Conservation (phyloP, 495 filamentous ascomycete genomes). For the Lepidopterella palustris region DNA sequence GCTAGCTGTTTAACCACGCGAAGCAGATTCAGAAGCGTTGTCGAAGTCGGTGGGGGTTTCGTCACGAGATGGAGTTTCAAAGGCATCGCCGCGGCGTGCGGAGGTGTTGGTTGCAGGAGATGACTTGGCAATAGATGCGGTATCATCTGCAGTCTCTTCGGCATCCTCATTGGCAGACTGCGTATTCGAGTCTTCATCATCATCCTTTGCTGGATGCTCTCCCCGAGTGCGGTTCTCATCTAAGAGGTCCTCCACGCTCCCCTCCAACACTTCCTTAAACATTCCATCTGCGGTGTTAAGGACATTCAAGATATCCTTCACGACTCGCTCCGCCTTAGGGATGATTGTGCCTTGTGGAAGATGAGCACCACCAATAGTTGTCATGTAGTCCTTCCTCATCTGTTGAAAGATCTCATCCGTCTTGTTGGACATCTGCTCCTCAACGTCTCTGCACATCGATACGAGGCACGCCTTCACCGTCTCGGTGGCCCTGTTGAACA, state of each 20-base stretch:
- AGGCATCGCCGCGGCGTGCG: neutral
- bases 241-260: neutral
- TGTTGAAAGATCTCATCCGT: slow-evolving; percentile 39
- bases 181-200: neutral
- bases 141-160: neutral
- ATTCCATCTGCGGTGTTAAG: neutral
- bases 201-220: neutral
- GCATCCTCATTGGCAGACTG: neutral
- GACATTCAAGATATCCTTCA: neutral
- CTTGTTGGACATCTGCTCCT: slow-evolving; percentile 36
- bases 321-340: slow-evolving; percentile 9
- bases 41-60: too few relatives aligned
- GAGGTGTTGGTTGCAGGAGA: neutral
- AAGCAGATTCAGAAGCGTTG: too few relatives aligned
- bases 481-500: slow-evolving; percentile 46
- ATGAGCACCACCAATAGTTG: slow-evolving; percentile 29
- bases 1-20: too few relatives aligned
- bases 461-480: slow-evolving; percentile 39
- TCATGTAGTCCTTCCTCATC: slow-evolving; percentile 42
- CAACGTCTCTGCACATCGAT: slow-evolving; percentile 33
- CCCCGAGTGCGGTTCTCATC: neutral
- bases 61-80: too few relatives aligned
- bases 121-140: neutral
- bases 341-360: slow-evolving; percentile 9
- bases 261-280: neutral